These are phyloP conservation scores for Calonectria ilicicola DNA, from an alignment of 2,329 filamentous ascomycete species.

Conservation along the genomic window DNA sequence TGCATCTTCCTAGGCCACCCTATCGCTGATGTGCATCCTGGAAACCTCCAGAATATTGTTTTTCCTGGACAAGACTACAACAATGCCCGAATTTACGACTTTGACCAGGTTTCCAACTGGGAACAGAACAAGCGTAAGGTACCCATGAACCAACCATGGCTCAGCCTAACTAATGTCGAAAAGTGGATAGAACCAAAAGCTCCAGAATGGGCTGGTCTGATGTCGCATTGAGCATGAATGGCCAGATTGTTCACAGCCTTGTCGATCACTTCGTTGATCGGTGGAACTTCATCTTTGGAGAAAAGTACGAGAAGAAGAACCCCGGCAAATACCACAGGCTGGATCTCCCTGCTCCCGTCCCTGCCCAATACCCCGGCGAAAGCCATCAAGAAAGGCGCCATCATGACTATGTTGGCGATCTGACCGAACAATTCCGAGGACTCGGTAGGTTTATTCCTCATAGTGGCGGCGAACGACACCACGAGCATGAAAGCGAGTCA, in stretches of 20 bases:
- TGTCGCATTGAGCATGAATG: constrained; percentile 80
- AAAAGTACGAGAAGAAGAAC: constrained; percentile 76
- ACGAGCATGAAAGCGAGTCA: constrained; percentile 17
- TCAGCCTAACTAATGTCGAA: not conserved
- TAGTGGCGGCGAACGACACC: constrained; percentile 40
- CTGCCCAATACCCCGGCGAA: not conserved
- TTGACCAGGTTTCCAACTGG: constrained; percentile 81
- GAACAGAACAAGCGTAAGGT: constrained; percentile 80
- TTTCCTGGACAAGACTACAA: constrained; percentile 96
- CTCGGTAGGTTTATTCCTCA: constrained; percentile 54
- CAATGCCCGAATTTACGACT: constrained; percentile 87
- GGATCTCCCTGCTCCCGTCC: constrained; percentile 16
- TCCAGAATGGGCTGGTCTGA: constrained; percentile 96
- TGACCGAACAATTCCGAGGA: constrained; percentile 57
- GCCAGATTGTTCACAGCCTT: constrained; percentile 81
- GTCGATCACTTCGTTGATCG: constrained; percentile 83
- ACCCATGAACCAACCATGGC: not conserved
- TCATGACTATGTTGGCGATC: constrained; percentile 53
- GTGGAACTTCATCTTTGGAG: constrained; percentile 90
- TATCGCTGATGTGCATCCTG: constrained; percentile 86
- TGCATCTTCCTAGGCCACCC: constrained; percentile 66
- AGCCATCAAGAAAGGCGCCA: constrained; percentile 34
- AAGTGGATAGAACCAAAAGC: constrained; percentile 79
- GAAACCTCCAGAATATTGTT: constrained; percentile 78
- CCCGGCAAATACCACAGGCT: constrained; percentile 61